Conservation (phyloP, 345 rosid genomes). For the Euphorbia pulcherrima region DNA sequence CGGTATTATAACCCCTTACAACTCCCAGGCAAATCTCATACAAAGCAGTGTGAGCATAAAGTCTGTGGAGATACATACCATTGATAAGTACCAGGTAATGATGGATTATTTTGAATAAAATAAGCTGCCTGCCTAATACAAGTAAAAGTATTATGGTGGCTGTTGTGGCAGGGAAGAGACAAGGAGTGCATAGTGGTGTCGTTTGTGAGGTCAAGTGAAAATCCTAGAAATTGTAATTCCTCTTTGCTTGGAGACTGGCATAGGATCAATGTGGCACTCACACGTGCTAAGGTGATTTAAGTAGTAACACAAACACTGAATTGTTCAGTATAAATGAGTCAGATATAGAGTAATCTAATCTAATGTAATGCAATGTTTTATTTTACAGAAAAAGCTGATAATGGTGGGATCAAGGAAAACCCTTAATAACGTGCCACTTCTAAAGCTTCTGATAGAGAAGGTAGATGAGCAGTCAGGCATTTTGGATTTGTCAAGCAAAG, state of each 20-base stretch:
- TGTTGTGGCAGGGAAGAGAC: constrained; percentile 71
- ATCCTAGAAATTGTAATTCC: constrained; percentile 49
- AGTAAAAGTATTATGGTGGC: not conserved
- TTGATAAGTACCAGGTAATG: constrained; percentile 90
- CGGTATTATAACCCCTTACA: constrained; percentile 92
- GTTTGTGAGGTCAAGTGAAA: constrained; percentile 71
- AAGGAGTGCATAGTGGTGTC: constrained; percentile 89
- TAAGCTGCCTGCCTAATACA: not conserved
- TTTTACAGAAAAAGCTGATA: constrained; percentile 70
- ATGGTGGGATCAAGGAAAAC: constrained; percentile 85
- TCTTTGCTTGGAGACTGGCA: constrained; percentile 97
- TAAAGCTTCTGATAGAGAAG: constrained; percentile 75
- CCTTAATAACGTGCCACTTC: constrained; percentile 67
- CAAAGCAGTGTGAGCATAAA: constrained; percentile 33
- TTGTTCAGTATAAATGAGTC: not conserved
- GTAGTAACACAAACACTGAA: too few species aligned
- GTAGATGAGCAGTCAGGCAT: constrained; percentile 67
- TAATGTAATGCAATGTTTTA: not conserved
- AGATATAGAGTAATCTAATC: not conserved
- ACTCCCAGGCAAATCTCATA: constrained; percentile 78
- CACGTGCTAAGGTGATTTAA: constrained; percentile 78
- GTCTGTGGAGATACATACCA: constrained; percentile 87
- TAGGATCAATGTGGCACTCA: constrained; percentile 87
- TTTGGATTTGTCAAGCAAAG: constrained; percentile 38
- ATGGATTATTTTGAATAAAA: not conserved